These are phyloP conservation scores for Fusarium sp. DNA, from an alignment of 2,329 filamentous ascomycete genomes.

Conservation along the genomic window DNA sequence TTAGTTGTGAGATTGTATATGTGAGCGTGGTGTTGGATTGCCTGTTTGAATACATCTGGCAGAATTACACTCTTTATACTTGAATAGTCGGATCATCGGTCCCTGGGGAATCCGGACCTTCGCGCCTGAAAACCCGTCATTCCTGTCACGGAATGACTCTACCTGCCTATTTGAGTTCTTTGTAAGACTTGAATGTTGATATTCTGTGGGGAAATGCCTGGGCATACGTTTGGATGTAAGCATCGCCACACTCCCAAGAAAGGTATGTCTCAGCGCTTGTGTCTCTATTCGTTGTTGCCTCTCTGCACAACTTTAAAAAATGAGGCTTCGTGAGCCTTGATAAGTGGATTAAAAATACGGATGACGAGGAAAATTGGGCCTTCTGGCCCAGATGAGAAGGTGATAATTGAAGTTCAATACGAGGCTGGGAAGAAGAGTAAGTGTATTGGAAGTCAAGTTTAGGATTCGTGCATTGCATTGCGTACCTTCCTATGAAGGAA, in stretches of 20 bases:
- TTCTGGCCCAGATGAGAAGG: not conserved
- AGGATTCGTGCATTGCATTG: not conserved
- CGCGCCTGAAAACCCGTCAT: not conserved
- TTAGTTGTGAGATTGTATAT: not conserved
- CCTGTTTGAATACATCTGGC: not conserved
- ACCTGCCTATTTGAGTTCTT: not conserved
- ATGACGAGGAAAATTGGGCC: not conserved
- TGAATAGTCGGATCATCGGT: not conserved
- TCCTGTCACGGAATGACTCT: not conserved
- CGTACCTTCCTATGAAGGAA: not conserved
- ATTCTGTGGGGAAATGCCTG: not conserved
- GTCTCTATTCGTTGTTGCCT: not conserved
- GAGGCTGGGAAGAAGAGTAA: not conserved
- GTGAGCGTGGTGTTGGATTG: not conserved
- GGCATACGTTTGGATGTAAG: not conserved
- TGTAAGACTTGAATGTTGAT: not conserved
- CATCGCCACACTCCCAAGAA: not conserved
- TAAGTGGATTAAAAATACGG: not conserved
- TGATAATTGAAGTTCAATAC: not conserved
- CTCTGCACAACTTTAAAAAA: not conserved
- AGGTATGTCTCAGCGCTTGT: not conserved
- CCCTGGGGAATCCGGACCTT: not conserved
- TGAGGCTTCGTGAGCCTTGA: not conserved
- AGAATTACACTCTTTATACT: not conserved
- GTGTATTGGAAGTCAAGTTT: not conserved